Percentiles rank a stretch among this genome's conserved stretches.
phyloP scores from a whole-genome alignment of 2,329 filamentous ascomycete species.

The Botrytis hyacinthi region DNA sequence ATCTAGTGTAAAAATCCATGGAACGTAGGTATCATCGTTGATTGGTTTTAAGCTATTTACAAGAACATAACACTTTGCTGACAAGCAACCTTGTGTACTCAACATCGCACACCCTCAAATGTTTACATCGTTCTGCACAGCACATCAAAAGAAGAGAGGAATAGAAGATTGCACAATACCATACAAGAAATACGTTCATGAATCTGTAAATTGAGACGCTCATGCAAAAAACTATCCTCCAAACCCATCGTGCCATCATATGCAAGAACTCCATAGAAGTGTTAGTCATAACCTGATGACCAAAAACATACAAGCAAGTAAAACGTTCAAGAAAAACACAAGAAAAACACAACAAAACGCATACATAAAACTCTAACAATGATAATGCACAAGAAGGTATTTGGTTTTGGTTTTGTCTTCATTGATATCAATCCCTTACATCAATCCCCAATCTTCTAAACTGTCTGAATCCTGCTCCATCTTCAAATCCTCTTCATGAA shows the following conservation, averaged over 20 bases:
- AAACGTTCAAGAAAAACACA: background rate
- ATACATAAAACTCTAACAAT: background rate
- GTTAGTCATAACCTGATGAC: background rate
- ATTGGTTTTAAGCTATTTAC: background rate
- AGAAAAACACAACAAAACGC: background rate
- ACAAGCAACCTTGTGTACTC: background rate
- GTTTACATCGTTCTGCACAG: background rate
- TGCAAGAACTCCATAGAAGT: slow-evolving; percentile 1
- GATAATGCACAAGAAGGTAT: slow-evolving; percentile 12
- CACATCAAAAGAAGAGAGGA: background rate
- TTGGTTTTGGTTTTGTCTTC: slow-evolving; percentile 15
- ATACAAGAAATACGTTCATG: background rate
- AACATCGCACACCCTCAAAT: background rate
- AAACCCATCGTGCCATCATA: background rate
- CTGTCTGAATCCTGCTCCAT: background rate
- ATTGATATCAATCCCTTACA: slow-evolving; percentile 19
- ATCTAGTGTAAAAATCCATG: background rate
- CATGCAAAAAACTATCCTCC: background rate
- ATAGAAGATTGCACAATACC: background rate
- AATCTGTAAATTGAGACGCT: background rate
- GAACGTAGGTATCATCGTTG: background rate
- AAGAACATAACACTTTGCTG: background rate
- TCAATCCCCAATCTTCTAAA: slow-evolving; percentile 12
- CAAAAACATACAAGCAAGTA: slow-evolving; percentile 2
- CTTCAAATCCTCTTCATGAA: background rate